Evolutionary conservation across 768 basidiomycete species (phyloP), one percentile per base, ranked within the genome.

Genomic region (Mycena galericulata): DNA sequence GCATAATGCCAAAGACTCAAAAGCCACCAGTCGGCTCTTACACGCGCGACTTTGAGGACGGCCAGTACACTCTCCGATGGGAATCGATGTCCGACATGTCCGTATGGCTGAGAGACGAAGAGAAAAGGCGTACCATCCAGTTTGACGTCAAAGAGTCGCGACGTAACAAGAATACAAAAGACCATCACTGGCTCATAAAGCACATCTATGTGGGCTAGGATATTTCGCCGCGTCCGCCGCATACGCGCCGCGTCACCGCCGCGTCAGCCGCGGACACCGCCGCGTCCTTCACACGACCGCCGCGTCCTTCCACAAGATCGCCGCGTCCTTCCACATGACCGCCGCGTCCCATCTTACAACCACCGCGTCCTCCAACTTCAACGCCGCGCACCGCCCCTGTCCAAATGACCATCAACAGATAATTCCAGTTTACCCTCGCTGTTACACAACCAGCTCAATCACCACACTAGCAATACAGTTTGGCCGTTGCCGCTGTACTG

Each of bases 191-290:
- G 58, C 46, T 60, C 2, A 24, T 36, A 10, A 47, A 49, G 29
- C 32, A 60, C 46, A 36, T 60, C 9, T 60, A 49, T 36, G 58
- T 60, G 22, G 47, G 58, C 24, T 29, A 36, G 53, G 53, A 36
- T 54, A 54, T 36, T 54, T 54, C 53, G 53, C 53, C n/a, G n/a
- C n/a, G n/a, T n/a, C n/a, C n/a, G n/a, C n/a, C n/a, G n/a, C n/a
- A n/a, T n/a, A n/a, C n/a, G 53, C 53, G 53, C 53, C 53, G 53
- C 53, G 34, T 54, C 53, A 38, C 27, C 36, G 53, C 53, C 53
- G 53, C 53, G 53, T 54, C 53, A 54, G n/a, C n/a, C 38, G 53
- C 4, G n/a, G 8, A 22, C n/a, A 54, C 15, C 53, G 53, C 51
- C 46, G 46, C 46, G 46, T 9, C 43, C 17, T 10, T 20, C n/a